Conservation (phyloP, 305 asterid genomes). For the Fraxinus xanthoxyloides region DNA sequence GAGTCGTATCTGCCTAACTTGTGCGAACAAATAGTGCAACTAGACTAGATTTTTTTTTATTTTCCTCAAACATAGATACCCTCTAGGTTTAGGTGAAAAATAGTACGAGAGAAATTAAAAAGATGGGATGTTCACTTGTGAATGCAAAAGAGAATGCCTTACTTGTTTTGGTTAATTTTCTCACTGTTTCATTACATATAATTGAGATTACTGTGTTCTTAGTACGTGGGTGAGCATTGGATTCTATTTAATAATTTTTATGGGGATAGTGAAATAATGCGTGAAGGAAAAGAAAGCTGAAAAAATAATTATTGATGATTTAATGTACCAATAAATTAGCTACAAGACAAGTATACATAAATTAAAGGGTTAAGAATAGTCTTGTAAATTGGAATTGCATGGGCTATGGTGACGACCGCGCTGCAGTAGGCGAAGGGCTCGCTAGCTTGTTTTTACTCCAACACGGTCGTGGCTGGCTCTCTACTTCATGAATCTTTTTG, state of each 20-base stretch:
- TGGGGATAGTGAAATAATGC: constrained; percentile 47
- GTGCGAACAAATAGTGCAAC: not conserved
- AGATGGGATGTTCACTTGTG: constrained; percentile 52
- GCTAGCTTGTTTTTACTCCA: constrained; percentile 64
- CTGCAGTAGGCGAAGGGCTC: constrained; percentile 73
- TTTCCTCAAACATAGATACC: not conserved
- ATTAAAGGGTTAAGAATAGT: not conserved
- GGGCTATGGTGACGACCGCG: constrained; percentile 69
- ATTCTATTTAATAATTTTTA: not conserved
- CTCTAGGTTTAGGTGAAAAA: not conserved
- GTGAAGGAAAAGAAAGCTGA: constrained; percentile 45
- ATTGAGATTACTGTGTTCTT: not conserved
- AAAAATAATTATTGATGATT: not conserved
- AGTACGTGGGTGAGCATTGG: not conserved
- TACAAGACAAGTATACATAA: not conserved
- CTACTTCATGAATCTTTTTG: constrained; percentile 20
- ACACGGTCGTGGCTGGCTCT: constrained; percentile 46
- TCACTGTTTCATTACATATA: not conserved
- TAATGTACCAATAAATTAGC: constrained; percentile 7
- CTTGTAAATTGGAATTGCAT: constrained; percentile 63
- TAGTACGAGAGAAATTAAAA: not conserved
- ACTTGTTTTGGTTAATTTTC: not conserved
- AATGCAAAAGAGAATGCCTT: constrained; percentile 36
- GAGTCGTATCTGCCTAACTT: not conserved
- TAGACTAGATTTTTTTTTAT: not conserved